phyloP scores from a whole-genome alignment of 768 basidiomycete species.

The Amanita pallidorosea region DNA sequence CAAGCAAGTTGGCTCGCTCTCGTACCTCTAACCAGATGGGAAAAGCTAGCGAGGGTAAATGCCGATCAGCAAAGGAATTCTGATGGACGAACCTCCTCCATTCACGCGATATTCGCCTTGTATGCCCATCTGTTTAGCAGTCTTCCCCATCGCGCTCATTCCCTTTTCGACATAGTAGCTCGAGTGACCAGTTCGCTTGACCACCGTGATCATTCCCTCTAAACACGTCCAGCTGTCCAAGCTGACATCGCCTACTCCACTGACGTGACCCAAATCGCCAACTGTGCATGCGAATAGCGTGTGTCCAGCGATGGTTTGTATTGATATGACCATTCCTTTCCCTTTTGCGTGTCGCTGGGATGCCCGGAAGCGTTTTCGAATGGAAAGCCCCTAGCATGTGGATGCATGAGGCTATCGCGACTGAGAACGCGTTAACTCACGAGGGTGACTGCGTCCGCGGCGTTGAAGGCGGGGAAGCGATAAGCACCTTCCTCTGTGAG shows the following conservation, averaged over 20 bases:
- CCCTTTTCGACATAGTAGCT: constrained; percentile 83
- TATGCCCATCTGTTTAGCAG: constrained; percentile 59
- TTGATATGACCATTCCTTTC: constrained; percentile 71
- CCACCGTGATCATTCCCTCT: constrained; percentile 73
- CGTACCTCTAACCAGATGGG: constrained; percentile 76
- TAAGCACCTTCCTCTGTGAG: constrained; percentile 59
- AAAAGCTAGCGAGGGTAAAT: constrained; percentile 40
- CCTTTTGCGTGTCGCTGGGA: constrained; percentile 63
- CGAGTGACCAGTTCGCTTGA: constrained; percentile 72
- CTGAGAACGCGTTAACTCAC: constrained; percentile 20
- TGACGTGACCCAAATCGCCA: constrained; percentile 60
- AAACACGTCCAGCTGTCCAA: constrained; percentile 72
- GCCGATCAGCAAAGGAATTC: neutral
- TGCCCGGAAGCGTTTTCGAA: constrained; percentile 76
- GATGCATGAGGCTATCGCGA: neutral
- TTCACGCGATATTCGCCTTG: constrained; percentile 53
- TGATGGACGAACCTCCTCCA: constrained; percentile 52
- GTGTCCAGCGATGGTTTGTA: constrained; percentile 73
- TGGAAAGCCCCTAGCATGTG: constrained; percentile 42
- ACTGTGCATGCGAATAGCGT: constrained; percentile 76
- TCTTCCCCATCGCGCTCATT: constrained; percentile 76
- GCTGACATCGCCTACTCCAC: constrained; percentile 65
- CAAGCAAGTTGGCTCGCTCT: constrained; percentile 1
- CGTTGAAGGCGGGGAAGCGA: constrained; percentile 65
- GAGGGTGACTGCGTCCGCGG: constrained; percentile 72